Evolutionary conservation across 2,329 filamentous ascomycete genomes (phyloP), one percentile per base, ranked within the genome.

Genomic region (Penicillium sp.): DNA sequence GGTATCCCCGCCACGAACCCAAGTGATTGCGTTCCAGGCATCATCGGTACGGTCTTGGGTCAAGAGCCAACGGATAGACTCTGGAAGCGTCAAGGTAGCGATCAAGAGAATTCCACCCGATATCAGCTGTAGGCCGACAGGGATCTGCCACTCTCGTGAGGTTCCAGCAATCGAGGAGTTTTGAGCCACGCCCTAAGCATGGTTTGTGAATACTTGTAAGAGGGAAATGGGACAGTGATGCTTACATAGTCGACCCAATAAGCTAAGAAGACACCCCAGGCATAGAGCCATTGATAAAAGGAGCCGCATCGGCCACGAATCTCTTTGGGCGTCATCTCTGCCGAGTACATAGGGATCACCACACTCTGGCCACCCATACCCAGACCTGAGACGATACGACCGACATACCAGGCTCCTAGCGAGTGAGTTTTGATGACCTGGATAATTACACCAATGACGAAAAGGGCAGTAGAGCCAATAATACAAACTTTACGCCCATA

Each of bases 31-130:
- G 28, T 51, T 55, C 56, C 58, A 61, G 13, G 58, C 55, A 40
- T 61, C 58, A 3, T 69, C 72, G 70, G 76, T 7, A 75, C 77
- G 54, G 21, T 53, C 49, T 19, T 56, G 26, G 6, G 42, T 43
- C 48, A 56, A 37, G 5, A 86, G 76, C 83, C 84, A 87, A 49
- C 85, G 73, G 1, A 85, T 85, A 0, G 82, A 85, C 62, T 88
- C 85, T 0, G 85, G 85, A 1, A 87, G 71, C 58, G 85, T 79
- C 58, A 79, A 83, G 10, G 78, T 74, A 33, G 78, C 69, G 39
- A 77, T 37, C 37, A 81, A 74, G 36, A 85, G 80, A 8, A 86
- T 60, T 1, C 69, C 67, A 28, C 72, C 73, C 23, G 79, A 74
- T 3, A 76, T 73, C 23, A 77, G 69, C 61, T 85, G 82, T 2